Conservation (phyloP, 371 early-diverging fungal species). For the Dichotomocladium elegans region DNA sequence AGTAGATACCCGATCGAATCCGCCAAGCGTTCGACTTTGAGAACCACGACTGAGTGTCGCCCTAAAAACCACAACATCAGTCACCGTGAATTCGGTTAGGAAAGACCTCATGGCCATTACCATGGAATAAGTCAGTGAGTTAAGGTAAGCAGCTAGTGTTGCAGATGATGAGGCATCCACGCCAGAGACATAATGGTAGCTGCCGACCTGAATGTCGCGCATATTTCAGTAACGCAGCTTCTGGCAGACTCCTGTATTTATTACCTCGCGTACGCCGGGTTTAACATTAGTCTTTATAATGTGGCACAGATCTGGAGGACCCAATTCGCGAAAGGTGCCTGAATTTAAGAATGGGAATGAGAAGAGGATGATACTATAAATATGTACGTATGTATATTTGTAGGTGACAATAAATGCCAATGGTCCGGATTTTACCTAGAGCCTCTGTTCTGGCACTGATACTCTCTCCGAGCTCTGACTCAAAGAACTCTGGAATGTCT, state of each 20-base stretch:
- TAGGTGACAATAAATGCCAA: neutral
- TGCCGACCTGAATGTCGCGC: slow-evolving; percentile 22
- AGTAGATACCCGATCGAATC: slow-evolving; percentile 69
- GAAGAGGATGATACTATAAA: neutral
- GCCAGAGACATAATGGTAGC: slow-evolving; percentile 91
- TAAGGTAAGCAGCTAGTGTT: slow-evolving; percentile 90
- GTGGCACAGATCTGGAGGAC: slow-evolving; percentile 96
- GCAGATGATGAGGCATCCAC: slow-evolving; percentile 94
- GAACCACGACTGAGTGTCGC: slow-evolving; percentile 70
- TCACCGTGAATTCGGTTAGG: no score
- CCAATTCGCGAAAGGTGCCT: slow-evolving; percentile 89
- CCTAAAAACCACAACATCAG: no score
- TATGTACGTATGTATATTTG: no score
- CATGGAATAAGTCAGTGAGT: slow-evolving; percentile 90
- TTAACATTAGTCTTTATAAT: slow-evolving; percentile 85
- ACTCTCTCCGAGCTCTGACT: slow-evolving; percentile 84
- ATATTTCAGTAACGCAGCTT: neutral
- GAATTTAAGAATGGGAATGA: slow-evolving; percentile 2
- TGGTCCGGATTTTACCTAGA: slow-evolving; percentile 64
- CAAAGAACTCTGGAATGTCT: slow-evolving; percentile 93
- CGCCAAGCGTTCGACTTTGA: slow-evolving; percentile 64
- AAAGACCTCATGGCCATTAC: no score
- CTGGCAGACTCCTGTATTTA: neutral
- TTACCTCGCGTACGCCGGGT: slow-evolving; percentile 75
- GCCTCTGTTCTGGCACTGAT: slow-evolving; percentile 84